Base-by-base conservation (phyloP, 495 filamentous ascomycete species). In the Podospora anserina region DNA sequence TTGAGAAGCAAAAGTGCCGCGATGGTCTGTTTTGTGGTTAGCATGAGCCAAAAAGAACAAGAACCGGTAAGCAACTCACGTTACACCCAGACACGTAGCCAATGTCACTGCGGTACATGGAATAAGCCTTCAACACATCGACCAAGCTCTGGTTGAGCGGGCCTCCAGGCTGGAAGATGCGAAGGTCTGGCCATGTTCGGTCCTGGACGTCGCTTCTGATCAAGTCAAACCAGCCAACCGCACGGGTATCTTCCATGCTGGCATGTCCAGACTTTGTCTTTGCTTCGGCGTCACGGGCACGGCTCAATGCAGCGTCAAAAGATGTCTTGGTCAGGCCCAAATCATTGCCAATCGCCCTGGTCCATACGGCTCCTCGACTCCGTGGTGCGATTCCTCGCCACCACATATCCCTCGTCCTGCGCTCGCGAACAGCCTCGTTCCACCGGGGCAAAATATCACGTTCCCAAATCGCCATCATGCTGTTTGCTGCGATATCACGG, bases 71-170 rank as follows among this genome's bases (percentile, higher is more conserved):
- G 57, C 20, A 44, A 80, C 87, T 83, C 77, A 91, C 89, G 78
- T 96, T 93, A 70, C 92, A 92, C 66, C 94, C 93, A 66, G 88
- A 86, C 64, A 94, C 86, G 70, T 96, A 97, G 69, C 94, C 94
- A 69, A 98, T 92, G 77, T 99, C 95, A 69, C 88, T 90, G 68
- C 95, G 88, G 79, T 99, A 98, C 91, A 96, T 93, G 56, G 88
- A 87, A 76, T 97, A 97, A 5, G 95, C 95, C 69, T 89, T 86
- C 62, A 97, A 82, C 3, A 98, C 89, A 78, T 98, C 90, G 27
- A 91, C 78, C 15, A 98, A 82, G 39, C 85, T 87, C 49, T 88
- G 82, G 69, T 95, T 87, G n/a, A 97, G 79, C 2, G 93, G 93
- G 0, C 86, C 91, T 20, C 87, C 85, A 59, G 85, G 84, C 74